Percentiles rank a stretch among this genome's conserved stretches.
phyloP scores from a whole-genome alignment of 352 stramenopile genomes.

The Pythium aristosporum region DNA sequence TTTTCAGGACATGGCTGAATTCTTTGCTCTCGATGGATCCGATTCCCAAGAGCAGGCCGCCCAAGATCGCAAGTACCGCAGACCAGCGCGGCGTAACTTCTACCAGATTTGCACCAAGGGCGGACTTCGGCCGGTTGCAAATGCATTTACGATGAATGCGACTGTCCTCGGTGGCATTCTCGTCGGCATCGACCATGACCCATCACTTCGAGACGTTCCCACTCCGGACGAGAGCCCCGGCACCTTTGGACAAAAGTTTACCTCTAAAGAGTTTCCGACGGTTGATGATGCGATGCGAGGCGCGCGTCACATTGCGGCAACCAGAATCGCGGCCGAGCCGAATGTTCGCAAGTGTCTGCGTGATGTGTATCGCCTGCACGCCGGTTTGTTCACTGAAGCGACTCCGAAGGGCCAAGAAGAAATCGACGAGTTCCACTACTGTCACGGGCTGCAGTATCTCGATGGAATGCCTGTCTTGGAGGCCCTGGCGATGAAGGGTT shows the following conservation, averaged over 20 bases:
- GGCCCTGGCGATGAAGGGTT: slow-evolving; percentile 63
- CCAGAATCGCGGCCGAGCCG: slow-evolving; percentile 78
- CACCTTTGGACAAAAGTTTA: slow-evolving; percentile 72
- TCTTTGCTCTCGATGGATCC: slow-evolving; percentile 76
- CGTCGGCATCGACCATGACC: slow-evolving; percentile 67
- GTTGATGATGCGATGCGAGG: slow-evolving; percentile 88
- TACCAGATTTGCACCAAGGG: slow-evolving; percentile 89
- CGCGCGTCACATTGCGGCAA: slow-evolving; percentile 85
- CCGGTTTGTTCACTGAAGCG: slow-evolving; percentile 70
- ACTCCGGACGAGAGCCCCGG: slow-evolving; percentile 76
- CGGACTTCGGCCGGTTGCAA: slow-evolving; percentile 63
- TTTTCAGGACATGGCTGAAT: slow-evolving; percentile 85
- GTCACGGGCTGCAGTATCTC: slow-evolving; percentile 85
- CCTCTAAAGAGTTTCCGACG: slow-evolving; percentile 80
- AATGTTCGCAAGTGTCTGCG: slow-evolving; percentile 85
- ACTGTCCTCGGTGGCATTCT: slow-evolving; percentile 80
- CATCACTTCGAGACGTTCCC: slow-evolving; percentile 58
- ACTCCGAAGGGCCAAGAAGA: slow-evolving; percentile 83
- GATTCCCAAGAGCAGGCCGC: slow-evolving; percentile 57
- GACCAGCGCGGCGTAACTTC: slow-evolving; percentile 79
- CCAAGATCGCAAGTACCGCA: slow-evolving; percentile 64
- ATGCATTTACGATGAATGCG: slow-evolving; percentile 86
- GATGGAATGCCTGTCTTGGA: slow-evolving; percentile 83
- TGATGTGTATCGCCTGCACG: slow-evolving; percentile 80
- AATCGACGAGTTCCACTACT: slow-evolving; percentile 89